Base-by-base conservation (phyloP, 768 basidiomycete genomes). In the Lentinula boryana region DNA sequence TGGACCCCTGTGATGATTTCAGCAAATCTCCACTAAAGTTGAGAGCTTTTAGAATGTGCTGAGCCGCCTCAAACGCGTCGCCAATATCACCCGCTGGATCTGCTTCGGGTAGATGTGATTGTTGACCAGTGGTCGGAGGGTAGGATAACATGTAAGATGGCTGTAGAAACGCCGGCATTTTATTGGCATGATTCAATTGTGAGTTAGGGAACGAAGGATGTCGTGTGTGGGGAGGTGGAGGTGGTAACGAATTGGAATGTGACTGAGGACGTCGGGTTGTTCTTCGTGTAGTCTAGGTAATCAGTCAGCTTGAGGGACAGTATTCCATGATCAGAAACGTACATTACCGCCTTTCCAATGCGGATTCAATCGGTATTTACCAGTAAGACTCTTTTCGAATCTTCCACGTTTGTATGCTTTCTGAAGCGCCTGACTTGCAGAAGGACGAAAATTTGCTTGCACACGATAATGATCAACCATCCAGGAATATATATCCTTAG, bases 391-490 rank as follows among this genome's bases (percentile, higher is more conserved):
- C 69, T 94, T 95, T 68, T 89, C 85, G 57, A 95, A 80, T 27
- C 93, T 78, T 8, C 92, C 92, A 50, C 91, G 80, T 70, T 86
- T 89, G 72, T 77, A 91, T 4, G 93, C 92, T 65, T 93, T 94
- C 71, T 92, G 90, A 58, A 95, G 74, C 6, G 93, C 93, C 71
- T 95, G 93, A 66, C 89, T 91, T 3, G 93, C 93, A 2, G 90
- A 93, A 1, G 93, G 91, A 40, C 93, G 79, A 68, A 95, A 95
- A 74, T 94, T 95, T n/a, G 82, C 85, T 70, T 92, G 89, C 5
- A 95, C 70, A 12, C 93, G 93, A 70, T 91, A 95, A 41, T 84
- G 81, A 33, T 83, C 76, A 3, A 86, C 86, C 88, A 95, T 95
- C 89, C 89, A 91, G 5, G 82, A 75, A 69, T 92, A 95, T 33